Conservation (phyloP, 805 yeast species). For the Yamadazyma takamatsuzukensis region DNA sequence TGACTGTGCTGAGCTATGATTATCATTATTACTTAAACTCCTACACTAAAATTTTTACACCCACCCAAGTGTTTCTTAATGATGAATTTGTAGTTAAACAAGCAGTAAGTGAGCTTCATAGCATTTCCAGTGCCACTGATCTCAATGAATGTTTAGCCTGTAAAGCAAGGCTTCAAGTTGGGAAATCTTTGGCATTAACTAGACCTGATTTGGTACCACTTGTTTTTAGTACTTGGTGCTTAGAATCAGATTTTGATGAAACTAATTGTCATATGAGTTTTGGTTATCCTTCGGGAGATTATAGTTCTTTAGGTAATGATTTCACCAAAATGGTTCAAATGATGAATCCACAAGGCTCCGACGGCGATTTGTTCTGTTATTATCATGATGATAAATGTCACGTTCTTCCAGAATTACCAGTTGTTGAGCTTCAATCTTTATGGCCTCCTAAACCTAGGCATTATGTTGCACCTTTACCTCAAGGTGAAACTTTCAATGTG, state of each 20-base stretch:
- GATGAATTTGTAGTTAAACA: conserved; percentile 5
- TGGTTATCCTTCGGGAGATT: conserved; percentile 28
- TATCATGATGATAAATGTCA: conserved; percentile 46
- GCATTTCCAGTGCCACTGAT: conserved; percentile 31
- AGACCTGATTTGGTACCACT: conserved; percentile 40
- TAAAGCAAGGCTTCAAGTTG: conserved; percentile 23
- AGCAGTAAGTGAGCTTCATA: conserved; percentile 21
- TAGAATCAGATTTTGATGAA: conserved; percentile 32
- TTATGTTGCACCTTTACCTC: conserved; percentile 21
- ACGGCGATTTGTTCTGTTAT: conserved; percentile 42
- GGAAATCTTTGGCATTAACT: conserved; percentile 25
- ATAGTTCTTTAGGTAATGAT: conserved; percentile 23
- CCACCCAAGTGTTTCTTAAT: neutral
- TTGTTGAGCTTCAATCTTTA: conserved; percentile 27
- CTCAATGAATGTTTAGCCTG: conserved; percentile 53
- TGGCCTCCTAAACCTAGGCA: conserved; percentile 33
- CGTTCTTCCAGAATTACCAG: conserved; percentile 41
- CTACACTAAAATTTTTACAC: neutral
- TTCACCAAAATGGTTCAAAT: conserved; percentile 48
- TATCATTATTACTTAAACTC: no score
- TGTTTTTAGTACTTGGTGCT: conserved; percentile 44
- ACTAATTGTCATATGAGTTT: conserved; percentile 16
- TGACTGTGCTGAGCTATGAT: no score
- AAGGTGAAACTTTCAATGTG: conserved; percentile 46
- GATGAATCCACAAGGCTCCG: conserved; percentile 51